Evolutionary conservation across 2,329 filamentous ascomycete species (phyloP).

Genomic region (Aspergillus nomiae): DNA sequence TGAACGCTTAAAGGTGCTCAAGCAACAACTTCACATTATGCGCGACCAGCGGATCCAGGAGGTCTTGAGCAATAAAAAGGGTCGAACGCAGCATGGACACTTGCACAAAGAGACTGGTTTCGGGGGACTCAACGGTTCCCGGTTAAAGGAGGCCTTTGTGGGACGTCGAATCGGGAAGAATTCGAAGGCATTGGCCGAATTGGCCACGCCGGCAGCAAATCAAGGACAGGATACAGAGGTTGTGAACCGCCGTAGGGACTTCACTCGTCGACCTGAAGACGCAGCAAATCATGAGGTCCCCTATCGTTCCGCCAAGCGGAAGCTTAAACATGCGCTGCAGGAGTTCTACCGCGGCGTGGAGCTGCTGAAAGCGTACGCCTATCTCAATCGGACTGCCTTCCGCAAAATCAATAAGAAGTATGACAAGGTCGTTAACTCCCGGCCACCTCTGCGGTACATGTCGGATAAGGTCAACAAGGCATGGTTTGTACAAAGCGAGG

Average conservation of each 20-base stretch:
- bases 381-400: conserved; percentile 90
- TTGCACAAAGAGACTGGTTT: conserved; percentile 26
- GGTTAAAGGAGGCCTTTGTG: conserved; percentile 45
- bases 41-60: conserved; percentile 78
- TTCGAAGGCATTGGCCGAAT: conserved; percentile 51
- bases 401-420: conserved; percentile 99
- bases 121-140: conserved; percentile 26
- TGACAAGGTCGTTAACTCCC: conserved; percentile 82
- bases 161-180: conserved; percentile 58
- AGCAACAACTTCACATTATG: conserved; percentile 91
- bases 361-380: conserved; percentile 84
- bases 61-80: conserved; percentile 53
- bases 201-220: conserved; percentile 44
- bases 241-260: conserved; percentile 48
- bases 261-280: conserved; percentile 47
- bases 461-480: conserved; percentile 87
- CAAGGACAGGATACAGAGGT: conserved; percentile 30
- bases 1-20: conserved; percentile 67
- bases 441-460: conserved; percentile 79
- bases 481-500: conserved; percentile 88
- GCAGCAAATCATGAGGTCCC: conserved; percentile 63
- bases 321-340: conserved; percentile 85
- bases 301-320: conserved; percentile 84
- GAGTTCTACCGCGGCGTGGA: conserved; percentile 94
- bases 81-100: conserved; percentile 24